phyloP scores from a whole-genome alignment of 805 yeast genomes.

The Yarrowia keelungensis region DNA sequence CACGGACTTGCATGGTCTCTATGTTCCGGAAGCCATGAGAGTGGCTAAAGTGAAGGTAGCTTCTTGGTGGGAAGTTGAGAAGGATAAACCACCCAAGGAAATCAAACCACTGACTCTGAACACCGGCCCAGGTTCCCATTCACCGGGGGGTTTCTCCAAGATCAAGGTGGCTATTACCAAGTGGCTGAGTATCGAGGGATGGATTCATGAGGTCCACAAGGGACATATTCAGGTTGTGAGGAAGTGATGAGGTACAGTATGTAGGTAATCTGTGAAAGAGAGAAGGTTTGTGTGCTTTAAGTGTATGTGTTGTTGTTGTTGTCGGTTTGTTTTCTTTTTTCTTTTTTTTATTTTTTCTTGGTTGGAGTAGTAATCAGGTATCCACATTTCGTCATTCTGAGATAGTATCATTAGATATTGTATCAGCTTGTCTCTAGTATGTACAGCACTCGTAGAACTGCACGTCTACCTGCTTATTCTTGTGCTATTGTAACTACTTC shows the following conservation, averaged over 20 bases:
- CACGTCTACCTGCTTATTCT: no score
- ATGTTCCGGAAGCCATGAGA: slow-evolving; percentile 7
- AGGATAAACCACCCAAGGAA: not conserved
- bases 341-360: no score
- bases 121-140: not conserved
- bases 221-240: slow-evolving; percentile 27
- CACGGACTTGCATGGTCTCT: slow-evolving; percentile 8
- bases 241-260: not conserved
- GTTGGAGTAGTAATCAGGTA: no score
- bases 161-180: slow-evolving; percentile 6
- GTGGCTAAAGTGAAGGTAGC: slow-evolving; percentile 5
- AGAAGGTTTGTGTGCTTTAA: no score
- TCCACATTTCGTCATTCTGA: no score
- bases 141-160: slow-evolving; percentile 11
- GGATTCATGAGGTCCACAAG: slow-evolving; percentile 18
- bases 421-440: no score
- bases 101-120: slow-evolving; percentile 1
- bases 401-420: no score
- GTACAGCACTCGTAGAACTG: no score
- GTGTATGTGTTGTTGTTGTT: no score
- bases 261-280: no score
- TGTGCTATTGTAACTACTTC: no score
- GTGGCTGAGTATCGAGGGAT: slow-evolving; percentile 13
- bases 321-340: no score
- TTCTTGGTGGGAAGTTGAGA: slow-evolving; percentile 22